Percentiles rank a stretch among this genome's conserved stretches.
phyloP scores from a whole-genome alignment of 768 basidiomycete genomes.

The Hygrophoropsis aurantiaca region DNA sequence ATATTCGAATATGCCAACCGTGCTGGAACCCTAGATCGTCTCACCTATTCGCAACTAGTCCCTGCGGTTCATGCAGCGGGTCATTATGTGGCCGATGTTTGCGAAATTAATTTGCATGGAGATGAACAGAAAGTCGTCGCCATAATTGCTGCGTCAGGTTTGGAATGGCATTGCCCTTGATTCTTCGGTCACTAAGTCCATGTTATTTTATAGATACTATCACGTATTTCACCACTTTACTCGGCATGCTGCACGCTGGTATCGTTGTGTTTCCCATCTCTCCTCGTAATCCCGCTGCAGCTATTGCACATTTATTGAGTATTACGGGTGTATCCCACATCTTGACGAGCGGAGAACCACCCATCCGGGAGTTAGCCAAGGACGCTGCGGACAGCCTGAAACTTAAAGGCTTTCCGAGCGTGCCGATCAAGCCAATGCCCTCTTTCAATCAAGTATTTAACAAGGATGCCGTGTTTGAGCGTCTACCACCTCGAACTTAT shows the following conservation, averaged over 20 bases:
- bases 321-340: constrained; percentile 19
- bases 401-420: background rate
- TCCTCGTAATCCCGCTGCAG: constrained; percentile 43
- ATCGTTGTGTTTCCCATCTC: constrained; percentile 38
- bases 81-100: background rate
- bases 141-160: constrained; percentile 17
- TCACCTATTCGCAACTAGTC: background rate
- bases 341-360: constrained; percentile 25
- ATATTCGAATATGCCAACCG: constrained; percentile 20
- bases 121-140: constrained; percentile 18
- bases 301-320: constrained; percentile 32
- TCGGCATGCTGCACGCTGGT: constrained; percentile 41
- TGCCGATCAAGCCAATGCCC: constrained; percentile 8
- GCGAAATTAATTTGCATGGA: constrained; percentile 3
- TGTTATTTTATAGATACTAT: constrained; percentile 30
- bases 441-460: constrained; percentile 20
- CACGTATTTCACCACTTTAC: constrained; percentile 30
- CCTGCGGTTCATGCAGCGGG: background rate
- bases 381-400: constrained; percentile 18
- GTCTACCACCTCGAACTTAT: background rate
- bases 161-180: background rate
- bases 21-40: background rate
- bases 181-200: background rate
- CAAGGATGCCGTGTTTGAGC: background rate
- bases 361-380: constrained; percentile 20